These are phyloP conservation scores for Taiwanofungus camphoratus DNA, from an alignment of 1,284 basidiomycete species.

Conservation along the genomic window DNA sequence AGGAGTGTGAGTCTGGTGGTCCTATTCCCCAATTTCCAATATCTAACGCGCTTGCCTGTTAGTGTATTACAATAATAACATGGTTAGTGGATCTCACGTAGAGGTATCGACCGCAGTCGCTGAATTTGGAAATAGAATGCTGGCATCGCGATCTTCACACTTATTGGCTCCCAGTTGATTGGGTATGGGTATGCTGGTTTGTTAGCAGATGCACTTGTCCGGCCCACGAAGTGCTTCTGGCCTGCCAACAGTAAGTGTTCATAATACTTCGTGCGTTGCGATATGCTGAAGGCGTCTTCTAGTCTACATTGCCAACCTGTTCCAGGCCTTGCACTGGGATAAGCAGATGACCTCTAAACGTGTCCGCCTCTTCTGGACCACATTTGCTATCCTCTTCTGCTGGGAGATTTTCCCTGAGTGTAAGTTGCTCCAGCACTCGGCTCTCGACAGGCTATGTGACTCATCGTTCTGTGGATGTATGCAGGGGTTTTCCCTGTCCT, in stretches of 20 bases:
- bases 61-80: conserved; percentile 29
- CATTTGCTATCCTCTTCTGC: conserved; percentile 43
- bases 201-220: conserved; percentile 33
- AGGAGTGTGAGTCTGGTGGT: conserved; percentile 9
- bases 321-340: conserved; percentile 50
- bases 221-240: conserved; percentile 29
- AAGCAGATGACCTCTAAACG: conserved; percentile 37
- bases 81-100: conserved; percentile 6
- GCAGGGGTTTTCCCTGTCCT: conserved; percentile 29
- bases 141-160: conserved; percentile 32
- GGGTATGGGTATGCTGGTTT: conserved; percentile 22
- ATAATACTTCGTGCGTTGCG: conserved; percentile 7
- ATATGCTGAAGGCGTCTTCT: neutral
- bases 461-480: neutral
- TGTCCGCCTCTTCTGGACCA: conserved; percentile 53
- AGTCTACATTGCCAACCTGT: conserved; percentile 35
- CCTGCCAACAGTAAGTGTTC: conserved; percentile 16
- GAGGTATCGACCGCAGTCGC: neutral
- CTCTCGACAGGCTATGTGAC: neutral
- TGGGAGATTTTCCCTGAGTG: conserved; percentile 38
- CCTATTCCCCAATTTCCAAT: neutral
- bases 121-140: conserved; percentile 16
- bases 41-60: neutral
- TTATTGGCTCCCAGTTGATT: conserved; percentile 10
- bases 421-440: conserved; percentile 28